Percentiles rank a stretch among this genome's conserved stretches.
phyloP scores from a whole-genome alignment of 495 filamentous ascomycete species.

The Penicillium roqueforti region DNA sequence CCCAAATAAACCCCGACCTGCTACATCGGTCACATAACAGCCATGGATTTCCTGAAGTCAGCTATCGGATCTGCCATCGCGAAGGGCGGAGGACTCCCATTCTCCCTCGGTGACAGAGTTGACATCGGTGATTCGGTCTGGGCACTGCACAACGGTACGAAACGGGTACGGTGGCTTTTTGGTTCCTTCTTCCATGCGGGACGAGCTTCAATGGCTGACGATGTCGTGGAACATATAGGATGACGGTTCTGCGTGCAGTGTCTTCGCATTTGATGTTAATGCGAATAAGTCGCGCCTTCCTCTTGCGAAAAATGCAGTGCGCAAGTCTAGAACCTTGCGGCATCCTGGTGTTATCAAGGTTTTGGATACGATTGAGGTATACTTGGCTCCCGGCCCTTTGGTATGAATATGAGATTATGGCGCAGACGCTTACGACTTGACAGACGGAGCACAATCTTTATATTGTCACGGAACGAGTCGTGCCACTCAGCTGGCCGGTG shows the following conservation, averaged over 20 bases:
- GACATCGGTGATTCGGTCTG: slow-evolving; percentile 88
- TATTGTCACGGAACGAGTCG: slow-evolving; percentile 87
- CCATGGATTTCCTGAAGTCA: slow-evolving; percentile 96
- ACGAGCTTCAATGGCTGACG: slow-evolving; percentile 1
- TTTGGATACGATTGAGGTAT: slow-evolving; percentile 88
- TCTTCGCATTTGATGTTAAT: slow-evolving; percentile 88
- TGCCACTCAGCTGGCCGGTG: slow-evolving; percentile 79
- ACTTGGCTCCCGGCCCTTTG: neutral
- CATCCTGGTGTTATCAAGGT: slow-evolving; percentile 94
- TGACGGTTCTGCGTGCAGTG: slow-evolving; percentile 87
- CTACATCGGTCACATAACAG: slow-evolving; percentile 6
- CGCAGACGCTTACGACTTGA: neutral
- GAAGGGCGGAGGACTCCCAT: slow-evolving; percentile 88
- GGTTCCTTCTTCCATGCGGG: neutral
- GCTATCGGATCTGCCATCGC: slow-evolving; percentile 95
- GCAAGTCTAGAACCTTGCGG: slow-evolving; percentile 84
- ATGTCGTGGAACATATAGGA: slow-evolving; percentile 52
- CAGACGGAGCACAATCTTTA: slow-evolving; percentile 91
- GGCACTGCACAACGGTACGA: slow-evolving; percentile 87
- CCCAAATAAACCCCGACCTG: slow-evolving; percentile 10
- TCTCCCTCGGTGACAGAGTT: slow-evolving; percentile 84
- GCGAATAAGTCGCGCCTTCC: slow-evolving; percentile 75
- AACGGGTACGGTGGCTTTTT: slow-evolving; percentile 58
- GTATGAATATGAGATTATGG: neutral
- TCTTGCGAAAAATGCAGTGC: slow-evolving; percentile 85